phyloP scores from a whole-genome alignment of 495 filamentous ascomycete genomes.

The Chaetomium tenue region DNA sequence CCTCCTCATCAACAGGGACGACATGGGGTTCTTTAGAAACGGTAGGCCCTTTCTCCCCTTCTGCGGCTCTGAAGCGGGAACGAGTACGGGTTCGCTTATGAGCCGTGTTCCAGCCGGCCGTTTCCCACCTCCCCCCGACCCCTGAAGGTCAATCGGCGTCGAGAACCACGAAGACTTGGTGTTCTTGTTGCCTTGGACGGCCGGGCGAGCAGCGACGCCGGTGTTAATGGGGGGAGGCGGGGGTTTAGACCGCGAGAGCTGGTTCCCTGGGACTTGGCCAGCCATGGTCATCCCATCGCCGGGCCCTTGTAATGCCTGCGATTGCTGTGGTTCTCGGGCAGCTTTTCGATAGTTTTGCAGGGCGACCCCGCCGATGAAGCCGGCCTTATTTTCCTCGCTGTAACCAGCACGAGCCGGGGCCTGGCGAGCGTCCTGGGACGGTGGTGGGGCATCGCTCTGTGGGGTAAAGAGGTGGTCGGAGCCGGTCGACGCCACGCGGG shows the following conservation, averaged over 20 bases:
- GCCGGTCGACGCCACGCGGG: slow-evolving; percentile 46
- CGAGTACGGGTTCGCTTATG: slow-evolving; percentile 46
- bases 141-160: slow-evolving; percentile 40
- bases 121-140: slow-evolving; percentile 8
- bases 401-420: slow-evolving; percentile 30
- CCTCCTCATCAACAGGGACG: slow-evolving; percentile 43
- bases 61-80: slow-evolving; percentile 56
- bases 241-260: slow-evolving; percentile 30
- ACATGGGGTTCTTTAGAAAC: slow-evolving; percentile 52
- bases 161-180: slow-evolving; percentile 43
- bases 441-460: slow-evolving; percentile 22
- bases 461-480: slow-evolving; percentile 24
- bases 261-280: slow-evolving; percentile 27
- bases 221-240: slow-evolving; percentile 38
- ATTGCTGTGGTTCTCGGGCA: neutral
- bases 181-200: slow-evolving; percentile 29
- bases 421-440: slow-evolving; percentile 32
- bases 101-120: slow-evolving; percentile 5
- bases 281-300: slow-evolving; percentile 26
- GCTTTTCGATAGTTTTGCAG: slow-evolving; percentile 41
- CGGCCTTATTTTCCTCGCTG: slow-evolving; percentile 29
- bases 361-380: slow-evolving; percentile 45
- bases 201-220: slow-evolving; percentile 23
- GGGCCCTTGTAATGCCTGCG: slow-evolving; percentile 23
- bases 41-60: slow-evolving; percentile 51